Base-by-base conservation (phyloP, 768 basidiomycete species). In the Pleurotus sapidus region DNA sequence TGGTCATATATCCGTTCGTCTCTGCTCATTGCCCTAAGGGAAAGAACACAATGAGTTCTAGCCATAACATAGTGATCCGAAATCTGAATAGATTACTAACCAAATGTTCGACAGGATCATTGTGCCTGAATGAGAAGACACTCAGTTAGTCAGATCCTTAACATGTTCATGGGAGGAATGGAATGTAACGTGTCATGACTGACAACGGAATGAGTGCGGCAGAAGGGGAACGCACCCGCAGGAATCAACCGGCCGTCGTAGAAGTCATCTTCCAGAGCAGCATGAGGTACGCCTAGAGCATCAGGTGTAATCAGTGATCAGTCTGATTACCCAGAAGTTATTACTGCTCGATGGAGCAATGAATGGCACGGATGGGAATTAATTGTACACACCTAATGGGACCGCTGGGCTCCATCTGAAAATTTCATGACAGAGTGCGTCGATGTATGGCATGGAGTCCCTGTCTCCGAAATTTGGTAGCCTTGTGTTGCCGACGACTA, bases 391-490 rank as follows among this genome's bases (percentile, higher is more conserved):
- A 56, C 50, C 46, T 30, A 59, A 48, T 18, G 59, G 61, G 11
- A 49, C 40, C 14, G 59, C 59, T 30, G 59, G 59, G 15, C 57
- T 40, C 63, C 64, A 65, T n/a, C 64, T 58, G 3, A 62, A n/a
- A 12, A 57, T 53, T 53, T 65, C 64, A 50, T 62, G 59, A 24
- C 62, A 49, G 5, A 65, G 18, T 11, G 57, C 59, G 5, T 60
- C 49, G 25, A 64, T 47, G 48, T 62, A 64, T 3, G 50, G 57
- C 15, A 64, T 27, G 1, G 54, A 42, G 7, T 57, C 40, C 30
- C 68, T 61, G 42, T 71, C 70, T 11, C 49, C 51, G 40, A 66
- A 60, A 5, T 57, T 64, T 5, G 72, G 72, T 11, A 73, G 61
- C 45, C 71, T 47, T 38, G 63, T 57, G 23, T 56, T 14, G 9